These are phyloP conservation scores for Lentinula guzmanii DNA, from an alignment of 768 basidiomycete species.

Conservation along the genomic window DNA sequence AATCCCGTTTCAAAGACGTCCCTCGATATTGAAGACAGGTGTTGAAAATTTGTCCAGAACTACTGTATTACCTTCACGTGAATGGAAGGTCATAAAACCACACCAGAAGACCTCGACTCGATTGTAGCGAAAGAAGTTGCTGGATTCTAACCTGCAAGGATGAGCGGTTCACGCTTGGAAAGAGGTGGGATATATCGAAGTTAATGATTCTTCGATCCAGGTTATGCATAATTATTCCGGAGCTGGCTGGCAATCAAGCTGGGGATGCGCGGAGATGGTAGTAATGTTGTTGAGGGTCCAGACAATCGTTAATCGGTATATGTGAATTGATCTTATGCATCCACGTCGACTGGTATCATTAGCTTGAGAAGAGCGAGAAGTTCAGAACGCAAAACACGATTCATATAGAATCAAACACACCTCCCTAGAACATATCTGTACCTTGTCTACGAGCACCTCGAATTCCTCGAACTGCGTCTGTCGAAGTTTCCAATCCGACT, in stretches of 20 bases:
- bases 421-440: background rate
- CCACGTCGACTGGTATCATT: background rate
- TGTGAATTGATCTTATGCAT: too few species aligned
- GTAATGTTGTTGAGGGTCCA: background rate
- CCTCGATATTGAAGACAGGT: constrained; percentile 1
- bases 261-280: constrained; percentile 8
- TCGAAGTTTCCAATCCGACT: background rate
- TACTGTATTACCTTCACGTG: background rate
- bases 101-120: constrained; percentile 2
- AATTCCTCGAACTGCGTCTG: background rate
- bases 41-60: constrained; percentile 2
- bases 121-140: background rate
- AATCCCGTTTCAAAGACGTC: background rate
- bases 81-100: background rate
- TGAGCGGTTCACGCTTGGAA: constrained; percentile 4
- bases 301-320: background rate
- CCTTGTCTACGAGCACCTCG: background rate
- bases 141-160: constrained; percentile 7
- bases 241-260: constrained; percentile 8
- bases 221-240: constrained; percentile 8
- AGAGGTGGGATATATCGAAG: background rate
- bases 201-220: background rate
- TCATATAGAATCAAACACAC: background rate
- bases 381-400: background rate
- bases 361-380: background rate